Evolutionary conservation across 768 basidiomycete species (phyloP).

Genomic region (Lepiota brunneoincarnata): DNA sequence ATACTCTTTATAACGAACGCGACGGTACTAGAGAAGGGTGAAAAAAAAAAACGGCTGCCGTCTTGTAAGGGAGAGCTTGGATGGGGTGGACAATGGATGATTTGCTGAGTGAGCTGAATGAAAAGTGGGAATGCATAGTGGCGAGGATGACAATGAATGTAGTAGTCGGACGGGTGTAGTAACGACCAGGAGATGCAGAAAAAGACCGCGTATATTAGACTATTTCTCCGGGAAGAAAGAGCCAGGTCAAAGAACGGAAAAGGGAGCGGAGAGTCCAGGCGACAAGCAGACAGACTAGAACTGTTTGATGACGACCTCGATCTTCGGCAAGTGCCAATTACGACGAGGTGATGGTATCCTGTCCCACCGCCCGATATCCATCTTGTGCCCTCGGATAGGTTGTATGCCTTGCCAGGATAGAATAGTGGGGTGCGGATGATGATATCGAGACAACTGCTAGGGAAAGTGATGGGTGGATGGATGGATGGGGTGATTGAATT

Average conservation of each 20-base stretch:
- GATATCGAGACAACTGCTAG: constrained; percentile 60
- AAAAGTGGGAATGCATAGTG: constrained; percentile 18
- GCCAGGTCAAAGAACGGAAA: constrained; percentile 13
- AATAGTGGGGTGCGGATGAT: constrained; percentile 40
- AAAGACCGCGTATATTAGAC: constrained; percentile 16
- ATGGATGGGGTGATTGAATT: constrained; percentile 33
- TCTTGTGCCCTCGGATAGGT: constrained; percentile 37
- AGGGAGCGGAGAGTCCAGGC: constrained; percentile 13
- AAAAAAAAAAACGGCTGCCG: constrained; percentile 5
- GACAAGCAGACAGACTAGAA: constrained; percentile 22
- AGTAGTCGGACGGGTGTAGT: constrained; percentile 8
- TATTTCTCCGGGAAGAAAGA: constrained; percentile 15
- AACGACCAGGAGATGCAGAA: constrained; percentile 14
- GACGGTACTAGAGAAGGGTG: constrained; percentile 44
- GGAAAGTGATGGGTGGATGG: constrained; percentile 65
- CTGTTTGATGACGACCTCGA: constrained; percentile 28
- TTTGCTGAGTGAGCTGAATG: constrained; percentile 13
- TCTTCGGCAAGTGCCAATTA: constrained; percentile 18
- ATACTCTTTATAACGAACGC: constrained; percentile 52
- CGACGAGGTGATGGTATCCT: constrained; percentile 22
- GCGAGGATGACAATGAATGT: constrained; percentile 13
- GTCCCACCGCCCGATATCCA: constrained; percentile 26
- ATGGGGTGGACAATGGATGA: constrained; percentile 18
- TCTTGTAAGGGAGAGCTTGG: constrained; percentile 12
- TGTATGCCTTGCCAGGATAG: constrained; percentile 47